Evolutionary conservation across 2,329 filamentous ascomycete genomes (phyloP).

Genomic region (Penicillium hesseltinei): DNA sequence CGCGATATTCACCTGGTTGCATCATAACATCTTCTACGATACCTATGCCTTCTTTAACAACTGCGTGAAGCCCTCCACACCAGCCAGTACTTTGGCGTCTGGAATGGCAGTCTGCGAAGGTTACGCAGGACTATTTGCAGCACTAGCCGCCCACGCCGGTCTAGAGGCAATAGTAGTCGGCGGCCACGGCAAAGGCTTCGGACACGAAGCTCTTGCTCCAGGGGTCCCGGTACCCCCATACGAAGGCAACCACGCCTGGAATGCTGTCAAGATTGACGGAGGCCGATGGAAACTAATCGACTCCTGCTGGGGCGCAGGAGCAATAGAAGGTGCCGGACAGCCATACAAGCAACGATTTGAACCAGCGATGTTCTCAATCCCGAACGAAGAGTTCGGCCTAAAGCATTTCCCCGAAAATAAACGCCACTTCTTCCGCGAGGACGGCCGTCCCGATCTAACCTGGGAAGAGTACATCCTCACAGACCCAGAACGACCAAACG

Average conservation of each 20-base stretch:
- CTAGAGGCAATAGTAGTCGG: constrained; percentile 71
- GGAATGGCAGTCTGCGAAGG: constrained; percentile 90
- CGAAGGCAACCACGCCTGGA: constrained; percentile 79
- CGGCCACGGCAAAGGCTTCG: constrained; percentile 85
- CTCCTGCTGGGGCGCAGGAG: constrained; percentile 87
- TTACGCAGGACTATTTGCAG: constrained; percentile 78
- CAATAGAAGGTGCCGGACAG: constrained; percentile 54
- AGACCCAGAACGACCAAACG: constrained; percentile 48
- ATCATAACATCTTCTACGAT: constrained; percentile 90
- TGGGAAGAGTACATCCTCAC: constrained; percentile 84
- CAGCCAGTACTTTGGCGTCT: constrained; percentile 68
- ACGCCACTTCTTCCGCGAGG: constrained; percentile 69
- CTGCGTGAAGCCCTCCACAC: constrained; percentile 64
- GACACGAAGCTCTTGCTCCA: constrained; percentile 61
- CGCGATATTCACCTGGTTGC: constrained; percentile 90
- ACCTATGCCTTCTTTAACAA: constrained; percentile 73
- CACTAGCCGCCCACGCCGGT: constrained; percentile 74
- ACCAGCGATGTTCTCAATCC: constrained; percentile 58
- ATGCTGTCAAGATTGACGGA: constrained; percentile 81
- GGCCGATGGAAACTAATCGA: constrained; percentile 91
- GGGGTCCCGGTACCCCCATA: constrained; percentile 66
- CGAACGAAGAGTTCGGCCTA: constrained; percentile 77
- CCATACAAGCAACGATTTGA: constrained; percentile 68
- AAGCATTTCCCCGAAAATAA: constrained; percentile 74
- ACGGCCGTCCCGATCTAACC: constrained; percentile 59